Percentiles rank a stretch among this genome's conserved stretches.
Evolutionary conservation across 2,329 filamentous ascomycete species (phyloP).

Genomic region (Pyrenophora teres): DNA sequence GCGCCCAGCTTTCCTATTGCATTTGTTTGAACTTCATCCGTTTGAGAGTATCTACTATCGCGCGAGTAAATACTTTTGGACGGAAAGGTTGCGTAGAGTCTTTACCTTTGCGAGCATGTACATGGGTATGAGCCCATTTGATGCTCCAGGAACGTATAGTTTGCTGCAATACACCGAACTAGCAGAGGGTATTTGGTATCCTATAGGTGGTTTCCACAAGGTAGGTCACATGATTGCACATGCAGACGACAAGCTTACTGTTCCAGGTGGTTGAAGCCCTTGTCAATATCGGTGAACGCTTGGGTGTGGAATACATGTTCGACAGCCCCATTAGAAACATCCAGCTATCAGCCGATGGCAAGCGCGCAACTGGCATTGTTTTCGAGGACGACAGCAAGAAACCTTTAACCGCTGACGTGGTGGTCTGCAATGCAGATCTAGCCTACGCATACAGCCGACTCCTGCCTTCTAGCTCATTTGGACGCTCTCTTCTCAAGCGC

Average conservation of each 20-base stretch:
- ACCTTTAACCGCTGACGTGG: slow-evolving; percentile 64
- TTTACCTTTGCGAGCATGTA: slow-evolving; percentile 84
- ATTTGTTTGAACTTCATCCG: slow-evolving; percentile 67
- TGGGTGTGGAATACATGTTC: slow-evolving; percentile 67
- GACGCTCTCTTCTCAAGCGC: slow-evolving; percentile 52
- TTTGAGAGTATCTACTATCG: slow-evolving; percentile 72
- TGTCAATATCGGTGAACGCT: slow-evolving; percentile 64
- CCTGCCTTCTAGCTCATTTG: slow-evolving; percentile 59
- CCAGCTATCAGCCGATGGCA: slow-evolving; percentile 58
- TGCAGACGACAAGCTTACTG: slow-evolving; percentile 7
- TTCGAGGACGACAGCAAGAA: slow-evolving; percentile 61
- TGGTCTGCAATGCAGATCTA: slow-evolving; percentile 74
- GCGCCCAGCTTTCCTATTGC: slow-evolving; percentile 61
- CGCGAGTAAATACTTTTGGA: slow-evolving; percentile 70
- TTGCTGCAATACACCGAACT: slow-evolving; percentile 76
- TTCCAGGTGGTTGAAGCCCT: slow-evolving; percentile 61
- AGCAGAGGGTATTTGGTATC: slow-evolving; percentile 78
- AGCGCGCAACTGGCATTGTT: slow-evolving; percentile 62
- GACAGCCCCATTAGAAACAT: slow-evolving; percentile 63
- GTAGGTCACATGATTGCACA: slow-evolving; percentile 42
- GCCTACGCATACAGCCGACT: slow-evolving; percentile 76
- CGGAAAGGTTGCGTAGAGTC: slow-evolving; percentile 69
- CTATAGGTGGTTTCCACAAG: slow-evolving; percentile 70
- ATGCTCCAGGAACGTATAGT: slow-evolving; percentile 75
- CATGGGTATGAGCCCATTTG: slow-evolving; percentile 79